Conservation (phyloP, 306 rosid species). For the Corylus heterophylla region DNA sequence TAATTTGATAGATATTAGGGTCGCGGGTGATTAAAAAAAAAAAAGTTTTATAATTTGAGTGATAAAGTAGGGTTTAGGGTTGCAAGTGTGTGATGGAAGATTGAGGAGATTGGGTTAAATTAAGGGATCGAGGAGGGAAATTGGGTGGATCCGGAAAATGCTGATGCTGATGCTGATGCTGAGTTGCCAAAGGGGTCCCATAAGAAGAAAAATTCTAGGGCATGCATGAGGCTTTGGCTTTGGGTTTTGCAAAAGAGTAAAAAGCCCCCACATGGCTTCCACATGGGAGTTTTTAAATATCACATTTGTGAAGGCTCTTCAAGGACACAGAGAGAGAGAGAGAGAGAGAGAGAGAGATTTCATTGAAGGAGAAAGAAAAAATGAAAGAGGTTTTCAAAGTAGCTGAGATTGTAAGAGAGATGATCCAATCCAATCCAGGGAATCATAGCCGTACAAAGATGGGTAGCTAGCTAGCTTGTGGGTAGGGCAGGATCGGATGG, state of each 20-base stretch:
- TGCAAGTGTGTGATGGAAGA: neutral
- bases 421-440: neutral
- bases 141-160: conserved; percentile 82
- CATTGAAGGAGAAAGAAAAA: neutral
- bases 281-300: conserved; percentile 57
- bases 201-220: conserved; percentile 48
- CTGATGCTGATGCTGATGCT: neutral
- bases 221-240: conserved; percentile 43
- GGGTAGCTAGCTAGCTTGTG: neutral
- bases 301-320: conserved; percentile 19
- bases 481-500: neutral
- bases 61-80: neutral
- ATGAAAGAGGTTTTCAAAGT: neutral
- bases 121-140: conserved; percentile 20
- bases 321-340: neutral
- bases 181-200: conserved; percentile 51
- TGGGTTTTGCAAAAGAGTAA: conserved; percentile 34
- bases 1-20: too few species aligned
- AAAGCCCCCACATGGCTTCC: conserved; percentile 68
- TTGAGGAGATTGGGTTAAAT: neutral
- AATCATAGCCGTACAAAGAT: neutral
- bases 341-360: neutral
- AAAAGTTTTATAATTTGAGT: neutral
- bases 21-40: neutral
- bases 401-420: neutral